phyloP scores from a whole-genome alignment of 2,329 filamentous ascomycete species.

The Torrubiellomyces zombiae region DNA sequence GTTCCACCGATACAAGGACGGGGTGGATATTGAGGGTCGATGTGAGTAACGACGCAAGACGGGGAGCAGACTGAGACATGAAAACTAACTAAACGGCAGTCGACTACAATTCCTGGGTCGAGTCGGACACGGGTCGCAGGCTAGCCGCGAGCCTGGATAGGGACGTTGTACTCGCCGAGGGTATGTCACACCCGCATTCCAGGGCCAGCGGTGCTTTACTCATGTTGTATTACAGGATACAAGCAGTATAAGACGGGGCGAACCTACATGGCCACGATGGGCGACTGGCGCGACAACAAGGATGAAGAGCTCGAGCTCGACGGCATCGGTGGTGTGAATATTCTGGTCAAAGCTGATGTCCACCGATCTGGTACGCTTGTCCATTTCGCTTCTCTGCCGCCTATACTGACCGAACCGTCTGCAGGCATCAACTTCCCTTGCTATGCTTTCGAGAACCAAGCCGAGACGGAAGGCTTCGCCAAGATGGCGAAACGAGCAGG shows the following conservation, averaged over 20 bases:
- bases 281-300: conserved; percentile 83
- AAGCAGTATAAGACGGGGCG: conserved; percentile 84
- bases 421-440: conserved; percentile 91
- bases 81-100: conserved; percentile 48
- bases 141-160: conserved; percentile 59
- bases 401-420: conserved; percentile 9
- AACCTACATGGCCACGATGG: conserved; percentile 77
- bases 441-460: conserved; percentile 96
- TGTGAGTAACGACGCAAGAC: conserved; percentile 45
- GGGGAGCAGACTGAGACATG: too few species aligned
- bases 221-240: conserved; percentile 46
- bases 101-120: conserved; percentile 98
- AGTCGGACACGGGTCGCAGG: conserved; percentile 69
- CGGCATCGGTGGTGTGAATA: conserved; percentile 92
- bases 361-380: conserved; percentile 64
- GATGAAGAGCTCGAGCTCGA: conserved; percentile 86
- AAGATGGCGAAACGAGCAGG: conserved; percentile 97
- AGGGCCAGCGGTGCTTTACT: conserved; percentile 3
- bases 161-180: conserved; percentile 76
- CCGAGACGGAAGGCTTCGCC: conserved; percentile 95
- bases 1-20: conserved; percentile 80
- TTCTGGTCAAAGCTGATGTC: conserved; percentile 93
- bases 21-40: conserved; percentile 79
- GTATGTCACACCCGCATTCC: conserved; percentile 22
- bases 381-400: neutral